Base-by-base conservation (phyloP, 208 protist species). In the Trypanosoma rangeli region DNA sequence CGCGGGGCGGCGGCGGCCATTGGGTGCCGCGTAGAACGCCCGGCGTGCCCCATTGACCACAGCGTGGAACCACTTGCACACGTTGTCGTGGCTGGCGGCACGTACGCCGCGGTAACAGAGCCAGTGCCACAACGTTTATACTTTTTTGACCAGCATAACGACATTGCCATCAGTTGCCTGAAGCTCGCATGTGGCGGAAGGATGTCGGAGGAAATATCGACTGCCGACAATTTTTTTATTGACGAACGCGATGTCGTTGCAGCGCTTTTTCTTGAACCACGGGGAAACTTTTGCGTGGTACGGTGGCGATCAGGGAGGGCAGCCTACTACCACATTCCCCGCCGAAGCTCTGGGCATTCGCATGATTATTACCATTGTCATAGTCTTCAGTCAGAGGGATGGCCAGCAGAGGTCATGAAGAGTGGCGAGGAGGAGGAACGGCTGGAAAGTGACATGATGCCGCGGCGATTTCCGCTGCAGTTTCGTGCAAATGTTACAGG, bases 61-160 rank as follows among this genome's bases (percentile, higher is more conserved):
- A 52, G 46, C 4, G 48, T 49, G 56, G 61, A 69, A 16, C 37
- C 70, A 7, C 62, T 82, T 26, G 66, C 75, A 5, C 82, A 87
- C 55, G 58, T 84, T 26, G 75, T 55, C 29, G 64, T 39, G 0
- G 78, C 75, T 18, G 68, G 69, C 12, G 82, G 78, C 39, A 80
- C 78, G 15, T 84, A 84, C 53, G 78, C 73, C 12, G 70, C 82
- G 20, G 75, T 87, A 12, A 82, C 83, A 57, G 33, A 72, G 26
- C 29, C 37, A 13, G 52, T 70, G 57, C 79, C 78, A 46, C 83
- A 81, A 68, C 50, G 63, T 20, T 61, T 87, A 20, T 80, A 78
- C 67, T 35, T 89, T 1, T 89, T 85, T 62, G 80, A 85, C 60
- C 70, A 85, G 66, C 46, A 67, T 29, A 84, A 83, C 61, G 66